Evolutionary conservation across 2,329 filamentous ascomycete species (phyloP).

Genomic region (Botrytis hyacinthi): DNA sequence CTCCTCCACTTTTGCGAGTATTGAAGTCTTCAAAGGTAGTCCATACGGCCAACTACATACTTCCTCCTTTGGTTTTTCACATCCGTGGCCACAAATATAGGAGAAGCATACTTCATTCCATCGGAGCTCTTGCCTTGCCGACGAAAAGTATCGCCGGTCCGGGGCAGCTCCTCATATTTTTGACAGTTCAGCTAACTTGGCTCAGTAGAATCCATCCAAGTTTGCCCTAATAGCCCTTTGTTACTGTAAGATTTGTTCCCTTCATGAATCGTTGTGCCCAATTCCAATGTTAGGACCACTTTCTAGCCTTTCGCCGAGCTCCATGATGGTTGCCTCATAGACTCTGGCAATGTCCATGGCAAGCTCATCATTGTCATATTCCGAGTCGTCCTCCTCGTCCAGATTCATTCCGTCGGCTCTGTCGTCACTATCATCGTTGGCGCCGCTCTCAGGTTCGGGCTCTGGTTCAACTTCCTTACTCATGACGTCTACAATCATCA

Average conservation of each 20-base stretch:
- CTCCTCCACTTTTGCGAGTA: neutral
- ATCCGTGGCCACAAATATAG: neutral
- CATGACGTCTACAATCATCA: conserved; percentile 68
- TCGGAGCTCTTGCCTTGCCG: neutral
- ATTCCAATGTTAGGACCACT: conserved; percentile 20
- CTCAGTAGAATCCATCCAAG: neutral
- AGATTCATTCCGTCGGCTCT: conserved; percentile 38
- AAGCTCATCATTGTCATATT: conserved; percentile 52
- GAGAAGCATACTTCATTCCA: neutral
- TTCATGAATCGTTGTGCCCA: conserved; percentile 11
- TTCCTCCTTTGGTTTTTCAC: neutral
- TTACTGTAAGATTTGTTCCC: neutral
- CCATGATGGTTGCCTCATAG: conserved; percentile 76
- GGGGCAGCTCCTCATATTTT: neutral
- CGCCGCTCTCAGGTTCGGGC: conserved; percentile 32
- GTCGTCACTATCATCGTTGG: conserved; percentile 10
- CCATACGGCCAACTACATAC: neutral
- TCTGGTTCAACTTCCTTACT: conserved; percentile 50
- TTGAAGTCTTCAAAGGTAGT: neutral
- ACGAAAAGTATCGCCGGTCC: neutral
- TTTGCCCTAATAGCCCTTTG: neutral
- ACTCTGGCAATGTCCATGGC: conserved; percentile 72
- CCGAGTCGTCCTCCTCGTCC: conserved; percentile 36
- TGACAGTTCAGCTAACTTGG: neutral
- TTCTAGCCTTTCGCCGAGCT: conserved; percentile 67